Evolutionary conservation across 1,139 yeast genomes (phyloP).

Genomic region (Protomyces macrosporus): DNA sequence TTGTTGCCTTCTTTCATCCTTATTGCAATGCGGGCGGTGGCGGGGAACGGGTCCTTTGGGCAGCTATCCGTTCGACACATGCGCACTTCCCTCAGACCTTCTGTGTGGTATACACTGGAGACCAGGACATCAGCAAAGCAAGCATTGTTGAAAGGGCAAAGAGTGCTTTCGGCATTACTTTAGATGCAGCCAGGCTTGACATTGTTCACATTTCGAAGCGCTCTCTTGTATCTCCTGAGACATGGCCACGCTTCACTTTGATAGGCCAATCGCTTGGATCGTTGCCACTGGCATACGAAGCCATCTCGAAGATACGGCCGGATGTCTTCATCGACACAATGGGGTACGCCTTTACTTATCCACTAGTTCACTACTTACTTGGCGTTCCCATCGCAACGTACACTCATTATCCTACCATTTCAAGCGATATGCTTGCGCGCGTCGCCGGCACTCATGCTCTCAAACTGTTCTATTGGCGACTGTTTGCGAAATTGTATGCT

Average conservation of each 20-base stretch:
- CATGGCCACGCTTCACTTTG: conserved; percentile 77
- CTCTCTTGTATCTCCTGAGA: conserved; percentile 58
- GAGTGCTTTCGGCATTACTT: conserved; percentile 53
- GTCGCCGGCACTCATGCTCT: conserved; percentile 36
- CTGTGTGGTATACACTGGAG: conserved; percentile 76
- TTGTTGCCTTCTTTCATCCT: conserved; percentile 85
- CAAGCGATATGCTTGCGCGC: conserved; percentile 66
- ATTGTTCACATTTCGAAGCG: conserved; percentile 65
- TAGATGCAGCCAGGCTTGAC: conserved; percentile 52
- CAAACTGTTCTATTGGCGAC: conserved; percentile 69
- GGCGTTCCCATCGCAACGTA: conserved; percentile 76
- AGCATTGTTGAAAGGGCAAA: conserved; percentile 55
- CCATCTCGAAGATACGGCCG: conserved; percentile 63
- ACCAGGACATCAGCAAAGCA: conserved; percentile 47
- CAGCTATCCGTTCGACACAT: conserved; percentile 73
- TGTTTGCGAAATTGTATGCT: conserved; percentile 49
- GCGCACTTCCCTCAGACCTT: conserved; percentile 48
- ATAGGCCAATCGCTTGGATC: conserved; percentile 87
- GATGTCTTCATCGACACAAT: conserved; percentile 87
- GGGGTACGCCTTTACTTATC: conserved; percentile 86
- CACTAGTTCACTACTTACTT: conserved; percentile 51
- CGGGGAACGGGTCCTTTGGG: conserved; percentile 96
- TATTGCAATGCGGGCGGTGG: conserved; percentile 95
- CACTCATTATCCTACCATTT: conserved; percentile 90
- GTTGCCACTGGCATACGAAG: conserved; percentile 61